phyloP scores from a whole-genome alignment of 2,329 filamentous ascomycete genomes.

The Trichothecium roseum region DNA sequence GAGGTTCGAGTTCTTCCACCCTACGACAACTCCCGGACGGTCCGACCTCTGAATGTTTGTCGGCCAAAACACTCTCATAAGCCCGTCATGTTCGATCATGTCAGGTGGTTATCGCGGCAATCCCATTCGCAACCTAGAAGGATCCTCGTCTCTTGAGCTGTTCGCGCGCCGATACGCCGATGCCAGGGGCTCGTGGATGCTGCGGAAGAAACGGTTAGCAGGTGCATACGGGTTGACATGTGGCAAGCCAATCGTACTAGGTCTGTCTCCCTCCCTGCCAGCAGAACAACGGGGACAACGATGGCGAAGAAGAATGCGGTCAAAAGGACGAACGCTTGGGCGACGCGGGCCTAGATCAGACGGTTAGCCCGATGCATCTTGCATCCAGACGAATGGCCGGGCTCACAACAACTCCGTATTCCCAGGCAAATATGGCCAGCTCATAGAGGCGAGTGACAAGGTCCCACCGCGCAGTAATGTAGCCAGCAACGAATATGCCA shows the following conservation, averaged over 20 bases:
- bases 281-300: conserved; percentile 71
- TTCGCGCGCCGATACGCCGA: conserved; percentile 87
- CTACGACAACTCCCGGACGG: conserved; percentile 76
- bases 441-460: conserved; percentile 95
- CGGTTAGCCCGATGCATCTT: neutral
- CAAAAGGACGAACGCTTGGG: conserved; percentile 74
- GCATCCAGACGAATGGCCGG: neutral
- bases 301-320: conserved; percentile 78
- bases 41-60: conserved; percentile 66
- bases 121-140: conserved; percentile 50
- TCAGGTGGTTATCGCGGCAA: conserved; percentile 19
- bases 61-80: conserved; percentile 99
- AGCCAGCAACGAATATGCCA: conserved; percentile 98
- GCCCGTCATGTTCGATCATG: conserved; percentile 69
- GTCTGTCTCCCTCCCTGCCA: conserved; percentile 71
- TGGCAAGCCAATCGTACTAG: conserved; percentile 47
- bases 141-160: conserved; percentile 90
- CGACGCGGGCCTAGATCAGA: conserved; percentile 58
- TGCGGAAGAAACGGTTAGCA: conserved; percentile 23
- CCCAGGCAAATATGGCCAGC: conserved; percentile 93
- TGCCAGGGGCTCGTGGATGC: conserved; percentile 71
- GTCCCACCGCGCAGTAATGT: conserved; percentile 99
- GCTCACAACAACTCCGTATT: conserved; percentile 91
- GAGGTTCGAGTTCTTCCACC: conserved; percentile 86
- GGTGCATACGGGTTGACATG: neutral